Evolutionary conservation across 1,139 yeast genomes (phyloP), one percentile per base, ranked within the genome.

Genomic region (Kluyveromyces sp.): DNA sequence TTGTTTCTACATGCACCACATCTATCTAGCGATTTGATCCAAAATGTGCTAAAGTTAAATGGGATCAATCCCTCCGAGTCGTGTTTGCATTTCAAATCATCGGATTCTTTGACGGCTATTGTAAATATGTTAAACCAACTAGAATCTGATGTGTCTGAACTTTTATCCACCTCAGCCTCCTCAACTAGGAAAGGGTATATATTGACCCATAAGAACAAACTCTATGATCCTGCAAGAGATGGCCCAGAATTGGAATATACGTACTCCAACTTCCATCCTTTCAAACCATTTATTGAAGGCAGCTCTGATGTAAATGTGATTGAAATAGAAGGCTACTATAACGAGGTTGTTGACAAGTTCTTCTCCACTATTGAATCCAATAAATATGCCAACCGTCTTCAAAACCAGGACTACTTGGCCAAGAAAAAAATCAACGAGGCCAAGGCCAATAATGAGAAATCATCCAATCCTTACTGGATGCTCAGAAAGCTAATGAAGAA

Each of bases 251-350:
- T 77, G 57, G 78, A 80, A 54, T 79, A 68, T 48, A 63, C 82
- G 2, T 85, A 76, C 53, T 95, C 87, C 47, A 95, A 86, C 51
- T 92, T 88, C 61, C 95, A 86, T 64, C 97, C 97, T 0, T 89
- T 83, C 63, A 63, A 72, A 45, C 96, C 96, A 0, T 60, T 65
- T 47, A 70, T 75, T 50, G 70, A 72, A 45, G 52, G 54, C 2
- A 69, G 66, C 21, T 51, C 60, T 27, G 51, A 52, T 34, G 65
- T 64, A 43, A 66, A 66, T 45, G 64, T 74, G 39, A 63, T 70
- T 3, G 65, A 65, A 32, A 64, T 78, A 7, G 57, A 64, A 7
- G 90, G 95, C 0, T 47, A 50, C 1, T 92, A 88, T 62, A 89
- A 87, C 59, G 75, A 77, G 49, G 83, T 97, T 0, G 73, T 90